Percentiles rank a stretch among this genome's conserved stretches.
Evolutionary conservation across 495 filamentous ascomycete species (phyloP).

Genomic region (Aeminium ludgeri): DNA sequence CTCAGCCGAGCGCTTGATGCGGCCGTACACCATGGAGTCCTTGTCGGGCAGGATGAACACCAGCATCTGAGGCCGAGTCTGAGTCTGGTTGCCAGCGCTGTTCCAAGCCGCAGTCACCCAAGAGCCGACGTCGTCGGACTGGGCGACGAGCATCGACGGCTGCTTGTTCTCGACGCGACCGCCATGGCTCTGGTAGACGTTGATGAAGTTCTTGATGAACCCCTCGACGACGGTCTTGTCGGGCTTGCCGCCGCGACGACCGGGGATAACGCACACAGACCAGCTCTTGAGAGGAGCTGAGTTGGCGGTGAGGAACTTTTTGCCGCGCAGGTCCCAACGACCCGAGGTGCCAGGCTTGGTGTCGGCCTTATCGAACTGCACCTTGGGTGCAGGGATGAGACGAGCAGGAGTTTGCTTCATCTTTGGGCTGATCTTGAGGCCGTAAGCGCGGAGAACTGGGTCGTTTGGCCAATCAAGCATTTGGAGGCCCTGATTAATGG

Average conservation of each 20-base stretch:
- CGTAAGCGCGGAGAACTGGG: conserved; percentile 46
- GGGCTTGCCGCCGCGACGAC: conserved; percentile 26
- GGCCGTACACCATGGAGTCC: conserved; percentile 47
- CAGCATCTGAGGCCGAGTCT: conserved; percentile 28
- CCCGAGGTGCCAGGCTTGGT: conserved; percentile 42
- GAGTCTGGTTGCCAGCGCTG: conserved; percentile 28
- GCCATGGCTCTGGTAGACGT: conserved; percentile 53
- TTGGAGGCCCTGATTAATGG: conserved; percentile 46
- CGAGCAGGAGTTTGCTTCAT: conserved; percentile 49
- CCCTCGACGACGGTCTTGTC: conserved; percentile 30
- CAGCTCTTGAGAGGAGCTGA: conserved; percentile 43
- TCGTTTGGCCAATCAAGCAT: conserved; percentile 55
- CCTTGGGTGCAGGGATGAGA: conserved; percentile 51
- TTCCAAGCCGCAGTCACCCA: conserved; percentile 39
- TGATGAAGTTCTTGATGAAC: conserved; percentile 44
- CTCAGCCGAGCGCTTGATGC: conserved; percentile 69
- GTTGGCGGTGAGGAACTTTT: conserved; percentile 54
- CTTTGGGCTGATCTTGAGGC: conserved; percentile 42
- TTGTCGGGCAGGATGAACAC: conserved; percentile 56
- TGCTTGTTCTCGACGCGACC: conserved; percentile 35
- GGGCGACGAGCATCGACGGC: conserved; percentile 23
- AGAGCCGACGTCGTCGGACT: conserved; percentile 32
- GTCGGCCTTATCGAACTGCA: conserved; percentile 38
- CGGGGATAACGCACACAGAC: conserved; percentile 45
- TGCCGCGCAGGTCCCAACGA: conserved; percentile 72